Evolutionary conservation across 2,329 filamentous ascomycete genomes (phyloP), one percentile per base, ranked within the genome.

Genomic region (Fusarium coffeatum): DNA sequence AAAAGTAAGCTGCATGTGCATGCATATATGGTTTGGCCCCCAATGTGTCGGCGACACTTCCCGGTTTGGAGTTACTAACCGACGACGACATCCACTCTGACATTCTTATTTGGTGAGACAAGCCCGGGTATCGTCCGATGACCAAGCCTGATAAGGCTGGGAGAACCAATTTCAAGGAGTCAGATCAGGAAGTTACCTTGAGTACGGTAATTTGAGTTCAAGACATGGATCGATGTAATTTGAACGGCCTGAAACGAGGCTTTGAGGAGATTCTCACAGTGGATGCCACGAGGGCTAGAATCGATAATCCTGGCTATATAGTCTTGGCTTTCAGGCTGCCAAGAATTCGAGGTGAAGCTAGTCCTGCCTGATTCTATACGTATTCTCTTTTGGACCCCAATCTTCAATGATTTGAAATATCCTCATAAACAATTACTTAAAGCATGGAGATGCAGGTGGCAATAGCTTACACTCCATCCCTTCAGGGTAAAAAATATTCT

Each of bases 1-100:
- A 34, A 41, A 23, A 28, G 18, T 37, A 68, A 51, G 48, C 64
- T 48, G 48, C 59, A 64, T 68, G 16, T n/a, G 10, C 16, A 37
- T 37, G 8, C 41, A 16, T 37, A 27, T 32, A 51, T 18, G 13
- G n/a, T 51, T 40, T 20, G 13, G 20, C 60, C 28, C 59, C 59
- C 41, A 59, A 23, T 4, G 20, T 43, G 5, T 6, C 48, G 40
- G 59, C 22, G 23, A 46, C 4, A 41, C 5, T 10, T 22, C n/a
- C 40, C 16, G 13, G 6, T 47, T 50, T 30, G 4, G 18, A 27
- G 16, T 25, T 25, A 10, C 5, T 11, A 7, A 5, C 59, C 32
- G 40, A 27, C 5, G 18, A n/a, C 7, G n/a, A 27, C 12, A 23
- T 32, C 46, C 20, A n/a, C 34, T 8, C 10, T 42, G 18, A 12